These are phyloP conservation scores for Globisporangium yorkense DNA, from an alignment of 352 stramenopile species.

Conservation along the genomic window DNA sequence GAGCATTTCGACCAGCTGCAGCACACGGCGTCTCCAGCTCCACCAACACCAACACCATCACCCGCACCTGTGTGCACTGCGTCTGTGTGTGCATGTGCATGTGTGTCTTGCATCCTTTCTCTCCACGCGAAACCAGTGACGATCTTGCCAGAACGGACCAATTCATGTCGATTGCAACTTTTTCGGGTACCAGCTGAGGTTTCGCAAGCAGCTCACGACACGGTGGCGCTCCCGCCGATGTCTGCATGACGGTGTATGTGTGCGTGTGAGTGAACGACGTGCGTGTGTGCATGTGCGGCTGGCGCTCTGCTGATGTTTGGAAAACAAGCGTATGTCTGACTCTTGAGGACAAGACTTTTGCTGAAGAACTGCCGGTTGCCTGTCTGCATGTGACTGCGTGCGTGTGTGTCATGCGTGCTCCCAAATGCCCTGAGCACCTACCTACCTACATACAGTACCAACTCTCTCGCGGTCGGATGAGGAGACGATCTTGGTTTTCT, in stretches of 20 bases:
- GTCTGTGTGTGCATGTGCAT: background rate
- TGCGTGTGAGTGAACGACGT: background rate
- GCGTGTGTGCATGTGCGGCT: constrained; percentile 5
- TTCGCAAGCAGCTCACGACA: constrained; percentile 21
- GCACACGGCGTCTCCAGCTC: background rate
- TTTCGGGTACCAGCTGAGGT: constrained; percentile 88
- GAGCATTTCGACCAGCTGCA: background rate
- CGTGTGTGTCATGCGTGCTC: background rate
- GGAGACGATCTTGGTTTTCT: constrained; percentile 53
- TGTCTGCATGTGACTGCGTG: background rate
- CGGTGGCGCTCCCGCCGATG: no score
- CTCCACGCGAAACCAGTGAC: constrained; percentile 49
- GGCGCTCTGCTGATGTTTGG: constrained; percentile 54
- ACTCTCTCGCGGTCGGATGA: constrained; percentile 43
- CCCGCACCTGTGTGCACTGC: background rate
- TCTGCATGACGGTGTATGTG: constrained; percentile 2
- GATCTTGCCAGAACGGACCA: constrained; percentile 78
- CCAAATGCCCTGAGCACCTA: no score
- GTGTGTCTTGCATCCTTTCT: background rate
- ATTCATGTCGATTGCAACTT: constrained; percentile 89
- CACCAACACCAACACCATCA: background rate
- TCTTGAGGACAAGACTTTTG: constrained; percentile 57
- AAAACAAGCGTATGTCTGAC: constrained; percentile 88
- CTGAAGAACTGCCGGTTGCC: constrained; percentile 32
- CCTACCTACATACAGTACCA: background rate